phyloP scores from a whole-genome alignment of 306 rosid species.

The Coriaria nepalensis region DNA sequence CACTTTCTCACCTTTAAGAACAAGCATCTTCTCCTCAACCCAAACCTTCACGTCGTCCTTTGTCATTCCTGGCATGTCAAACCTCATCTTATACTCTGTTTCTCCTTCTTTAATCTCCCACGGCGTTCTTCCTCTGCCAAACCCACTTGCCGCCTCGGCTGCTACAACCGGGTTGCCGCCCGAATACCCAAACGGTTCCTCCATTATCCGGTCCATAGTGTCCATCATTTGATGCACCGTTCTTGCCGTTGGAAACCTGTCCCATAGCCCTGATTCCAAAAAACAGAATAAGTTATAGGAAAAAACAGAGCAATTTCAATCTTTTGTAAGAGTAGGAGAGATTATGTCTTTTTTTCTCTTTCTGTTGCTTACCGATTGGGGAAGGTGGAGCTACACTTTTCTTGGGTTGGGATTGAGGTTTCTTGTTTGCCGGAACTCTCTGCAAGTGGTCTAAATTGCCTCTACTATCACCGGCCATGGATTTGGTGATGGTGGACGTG shows the following conservation, averaged over 20 bases:
- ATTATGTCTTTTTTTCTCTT: too few relatives aligned
- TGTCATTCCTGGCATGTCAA: slow-evolving; percentile 85
- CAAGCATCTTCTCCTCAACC: slow-evolving; percentile 77
- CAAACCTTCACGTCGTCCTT: slow-evolving; percentile 73
- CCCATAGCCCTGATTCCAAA: slow-evolving; percentile 50
- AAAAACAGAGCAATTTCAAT: not conserved
- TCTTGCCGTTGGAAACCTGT: slow-evolving; percentile 60
- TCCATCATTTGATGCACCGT: slow-evolving; percentile 82
- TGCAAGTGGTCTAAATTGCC: slow-evolving; percentile 39
- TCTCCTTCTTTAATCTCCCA: slow-evolving; percentile 80
- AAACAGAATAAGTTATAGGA: not conserved
- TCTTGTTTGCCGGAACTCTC: slow-evolving; percentile 15
- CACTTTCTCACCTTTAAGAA: slow-evolving; percentile 58
- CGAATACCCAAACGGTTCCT: slow-evolving; percentile 46
- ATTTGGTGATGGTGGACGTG: slow-evolving; percentile 7
- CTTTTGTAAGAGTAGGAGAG: too few relatives aligned
- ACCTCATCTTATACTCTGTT: slow-evolving; percentile 66
- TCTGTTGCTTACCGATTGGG: slow-evolving; percentile 31
- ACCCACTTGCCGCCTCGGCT: slow-evolving; percentile 30
- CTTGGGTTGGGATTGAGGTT: slow-evolving; percentile 24
- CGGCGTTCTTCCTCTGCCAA: slow-evolving; percentile 56
- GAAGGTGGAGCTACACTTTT: slow-evolving; percentile 24
- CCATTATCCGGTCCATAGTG: slow-evolving; percentile 71
- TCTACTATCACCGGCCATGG: slow-evolving; percentile 36
- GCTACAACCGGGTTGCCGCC: slow-evolving; percentile 29